Evolutionary conservation across 371 early-diverging fungal species (phyloP).

Genomic region (Spraguea lophii): DNA sequence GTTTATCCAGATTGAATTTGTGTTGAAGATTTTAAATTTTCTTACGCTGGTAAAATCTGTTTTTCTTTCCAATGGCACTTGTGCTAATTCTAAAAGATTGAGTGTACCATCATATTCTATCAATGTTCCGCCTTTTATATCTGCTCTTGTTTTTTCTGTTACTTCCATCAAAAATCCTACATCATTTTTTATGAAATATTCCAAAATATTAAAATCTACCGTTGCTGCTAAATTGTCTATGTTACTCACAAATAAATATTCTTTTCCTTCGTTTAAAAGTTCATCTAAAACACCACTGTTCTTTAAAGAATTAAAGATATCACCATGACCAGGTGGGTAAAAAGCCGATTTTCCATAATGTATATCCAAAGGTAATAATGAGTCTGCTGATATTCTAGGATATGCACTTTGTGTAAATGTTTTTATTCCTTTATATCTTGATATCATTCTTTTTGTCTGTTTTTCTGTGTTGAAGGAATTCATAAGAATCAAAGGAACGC

Average conservation of each 20-base stretch:
- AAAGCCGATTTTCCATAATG: constrained; percentile 48
- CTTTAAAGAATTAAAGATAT: constrained; percentile 73
- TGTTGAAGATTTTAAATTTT: constrained; percentile 99
- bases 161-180: constrained; percentile 97
- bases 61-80: constrained; percentile 82
- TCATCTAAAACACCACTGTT: constrained; percentile 81
- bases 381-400: constrained; percentile 78
- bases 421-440: constrained; percentile 71
- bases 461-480: constrained; percentile 97
- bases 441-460: constrained; percentile 78
- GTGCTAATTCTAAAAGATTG: constrained; percentile 88
- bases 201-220: constrained; percentile 71
- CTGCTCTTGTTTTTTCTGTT: constrained; percentile 94
- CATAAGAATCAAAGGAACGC: constrained; percentile 91
- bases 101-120: constrained; percentile 82
- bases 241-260: constrained; percentile 91
- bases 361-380: constrained; percentile 62
- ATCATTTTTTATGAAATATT: constrained; percentile 64
- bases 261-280: constrained; percentile 79
- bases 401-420: constrained; percentile 89
- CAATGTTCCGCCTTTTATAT: constrained; percentile 96
- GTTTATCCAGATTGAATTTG: constrained; percentile 93
- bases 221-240: constrained; percentile 97
- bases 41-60: constrained; percentile 88
- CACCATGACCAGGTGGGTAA: constrained; percentile 99